Conservation (phyloP, 495 filamentous ascomycete species). For the Penicillium dipodomyicola region DNA sequence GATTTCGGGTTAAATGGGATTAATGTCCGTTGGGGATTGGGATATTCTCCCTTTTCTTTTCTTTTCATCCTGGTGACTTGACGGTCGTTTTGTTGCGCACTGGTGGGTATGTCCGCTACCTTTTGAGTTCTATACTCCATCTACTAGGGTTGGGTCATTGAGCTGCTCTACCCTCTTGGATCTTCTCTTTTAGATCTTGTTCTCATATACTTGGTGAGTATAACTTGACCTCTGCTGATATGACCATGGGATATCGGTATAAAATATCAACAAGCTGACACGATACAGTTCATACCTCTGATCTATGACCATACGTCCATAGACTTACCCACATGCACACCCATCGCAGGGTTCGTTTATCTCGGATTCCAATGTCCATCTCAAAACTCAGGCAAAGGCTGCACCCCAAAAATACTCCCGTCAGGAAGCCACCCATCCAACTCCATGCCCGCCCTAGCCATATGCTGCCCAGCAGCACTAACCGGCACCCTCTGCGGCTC, state of each 20-base stretch:
- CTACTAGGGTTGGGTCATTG: not conserved
- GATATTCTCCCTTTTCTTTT: not conserved
- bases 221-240: not conserved
- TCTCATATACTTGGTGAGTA: not conserved
- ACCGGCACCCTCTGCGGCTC: slow-evolving; percentile 26
- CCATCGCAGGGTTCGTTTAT: not conserved
- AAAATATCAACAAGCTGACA: not conserved
- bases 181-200: not conserved
- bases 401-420: slow-evolving; percentile 36
- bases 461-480: slow-evolving; percentile 12
- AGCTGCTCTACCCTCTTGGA: not conserved
- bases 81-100: not conserved
- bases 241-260: not conserved
- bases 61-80: not conserved
- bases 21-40: not conserved
- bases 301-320: not conserved
- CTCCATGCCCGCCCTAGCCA: slow-evolving; percentile 31
- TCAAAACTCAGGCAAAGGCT: slow-evolving; percentile 37
- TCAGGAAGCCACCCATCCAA: slow-evolving; percentile 41
- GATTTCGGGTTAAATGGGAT: slow-evolving; percentile 1
- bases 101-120: not conserved
- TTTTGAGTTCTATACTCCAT: not conserved
- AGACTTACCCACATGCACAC: not conserved
- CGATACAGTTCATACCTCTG: not conserved
- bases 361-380: not conserved